Evolutionary conservation across 2,329 filamentous ascomycete species (phyloP), one percentile per base, ranked within the genome.

Genomic region (Alternaria infectoria): DNA sequence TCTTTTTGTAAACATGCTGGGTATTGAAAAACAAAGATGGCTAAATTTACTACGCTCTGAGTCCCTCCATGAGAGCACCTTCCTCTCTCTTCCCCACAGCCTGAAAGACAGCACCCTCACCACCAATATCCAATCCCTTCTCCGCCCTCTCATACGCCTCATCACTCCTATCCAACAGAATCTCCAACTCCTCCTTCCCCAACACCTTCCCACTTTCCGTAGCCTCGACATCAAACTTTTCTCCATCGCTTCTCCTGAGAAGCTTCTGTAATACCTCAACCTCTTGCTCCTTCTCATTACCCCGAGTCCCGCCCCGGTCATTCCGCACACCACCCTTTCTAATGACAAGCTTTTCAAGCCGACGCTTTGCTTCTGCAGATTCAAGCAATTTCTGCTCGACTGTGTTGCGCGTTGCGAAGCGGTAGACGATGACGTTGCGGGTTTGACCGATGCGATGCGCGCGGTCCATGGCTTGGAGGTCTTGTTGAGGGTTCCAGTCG

Each of bases 401-500:
- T 0, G 96, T 98, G 9, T 91, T 92, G 73, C 94, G 93, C 0
- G 96, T 99, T 0, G 96, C 95, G 32, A 99, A 89, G 2, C 96
- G 91, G 79, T 96, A 99, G 0, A 99, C 91, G 19, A 99, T 89
- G 1, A 99, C 96, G 0, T 96, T 96, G 3, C 90, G 87, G 1
- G 90, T 97, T 79, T 99, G 96, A 0, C 96, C 96, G 66, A 99
- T 98, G 12, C 96, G 89, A 77, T 99, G 96, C 1, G 93, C 93
- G 6, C 96, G 92, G 75, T 99, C 96, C 80, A 98, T 96, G 0
- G 96, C 96, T 76, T 99, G 96, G 0, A 99, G 85, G 78, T 99
- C 96, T 76, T 97, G 95, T 77, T 99, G 96, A 0, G 96, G 96
- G 72, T 99, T 99, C 89, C 95, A 97, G 73, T 97, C 89, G 10